phyloP scores from a whole-genome alignment of 2,329 filamentous ascomycete species.

The Ilyonectria destructans region DNA sequence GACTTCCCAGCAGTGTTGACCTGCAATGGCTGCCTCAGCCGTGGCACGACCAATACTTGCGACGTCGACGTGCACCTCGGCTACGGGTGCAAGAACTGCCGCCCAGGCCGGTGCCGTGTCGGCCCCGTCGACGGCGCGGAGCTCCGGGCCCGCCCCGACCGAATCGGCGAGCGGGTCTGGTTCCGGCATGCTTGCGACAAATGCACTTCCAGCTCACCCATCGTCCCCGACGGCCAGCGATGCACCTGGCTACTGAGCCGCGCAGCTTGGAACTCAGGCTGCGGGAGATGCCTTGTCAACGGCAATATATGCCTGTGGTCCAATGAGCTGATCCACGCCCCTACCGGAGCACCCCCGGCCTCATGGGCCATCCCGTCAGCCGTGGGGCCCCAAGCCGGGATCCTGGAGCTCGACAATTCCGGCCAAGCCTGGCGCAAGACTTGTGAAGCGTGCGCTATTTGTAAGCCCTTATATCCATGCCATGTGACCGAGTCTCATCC shows the following conservation, averaged over 20 bases:
- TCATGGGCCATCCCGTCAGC: background rate
- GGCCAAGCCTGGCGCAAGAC: constrained; percentile 31
- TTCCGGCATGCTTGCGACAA: constrained; percentile 42
- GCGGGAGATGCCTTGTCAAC: constrained; percentile 24
- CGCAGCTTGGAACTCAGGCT: constrained; percentile 24
- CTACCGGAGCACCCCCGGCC: background rate
- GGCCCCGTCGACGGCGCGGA: constrained; percentile 15
- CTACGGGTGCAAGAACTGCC: constrained; percentile 36
- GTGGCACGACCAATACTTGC: background rate
- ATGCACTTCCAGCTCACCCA: constrained; percentile 18
- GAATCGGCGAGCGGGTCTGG: constrained; percentile 29
- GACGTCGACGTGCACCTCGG: constrained; percentile 39
- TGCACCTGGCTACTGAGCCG: constrained; percentile 40
- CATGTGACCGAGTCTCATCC: constrained; percentile 21
- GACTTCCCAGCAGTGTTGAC: background rate
- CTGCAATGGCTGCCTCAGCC: constrained; percentile 21
- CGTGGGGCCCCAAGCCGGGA: background rate
- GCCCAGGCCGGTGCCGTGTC: background rate
- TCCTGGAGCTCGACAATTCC: constrained; percentile 16
- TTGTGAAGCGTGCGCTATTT: constrained; percentile 29
- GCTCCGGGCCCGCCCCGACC: background rate
- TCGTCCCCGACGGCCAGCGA: background rate
- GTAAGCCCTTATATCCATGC: constrained; percentile 13
- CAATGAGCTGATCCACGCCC: constrained; percentile 2
- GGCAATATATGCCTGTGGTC: constrained; percentile 28